A percentile compares a stretch with the other conserved stretches of the same genome.
Evolutionary conservation across 331 rosid genomes (phyloP).

Genomic region (Spiraea crenata): DNA sequence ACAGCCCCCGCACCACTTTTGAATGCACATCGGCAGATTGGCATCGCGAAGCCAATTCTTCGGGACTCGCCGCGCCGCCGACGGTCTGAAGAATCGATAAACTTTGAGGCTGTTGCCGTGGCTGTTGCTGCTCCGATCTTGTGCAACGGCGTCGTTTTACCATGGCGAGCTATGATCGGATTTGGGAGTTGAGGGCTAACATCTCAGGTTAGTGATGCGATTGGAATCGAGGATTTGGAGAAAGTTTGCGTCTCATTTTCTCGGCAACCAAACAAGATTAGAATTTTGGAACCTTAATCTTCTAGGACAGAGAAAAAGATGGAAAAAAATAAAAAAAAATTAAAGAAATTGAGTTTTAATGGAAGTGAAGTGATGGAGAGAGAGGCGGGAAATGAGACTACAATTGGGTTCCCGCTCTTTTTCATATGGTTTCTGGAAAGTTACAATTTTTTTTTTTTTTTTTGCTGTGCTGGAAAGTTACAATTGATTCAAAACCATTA

Average conservation of each 20-base stretch:
- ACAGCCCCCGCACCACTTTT: constrained; percentile 20
- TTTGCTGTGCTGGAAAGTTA: too few relatives aligned
- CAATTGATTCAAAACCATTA: too few relatives aligned
- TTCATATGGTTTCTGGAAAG: too few relatives aligned
- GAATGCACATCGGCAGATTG: constrained; percentile 18
- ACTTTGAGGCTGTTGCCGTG: constrained; percentile 18
- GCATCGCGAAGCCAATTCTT: constrained; percentile 30
- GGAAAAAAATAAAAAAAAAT: neutral
- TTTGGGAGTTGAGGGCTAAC: neutral
- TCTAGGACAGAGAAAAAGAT: neutral
- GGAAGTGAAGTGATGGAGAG: neutral
- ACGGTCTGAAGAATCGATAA: constrained; percentile 20
- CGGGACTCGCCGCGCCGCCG: constrained; percentile 24
- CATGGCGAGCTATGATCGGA: constrained; percentile 8
- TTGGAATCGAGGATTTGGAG: neutral
- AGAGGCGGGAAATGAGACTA: neutral
- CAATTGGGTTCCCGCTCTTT: neutral
- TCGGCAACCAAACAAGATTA: neutral
- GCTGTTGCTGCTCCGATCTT: constrained; percentile 5
- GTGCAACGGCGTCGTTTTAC: neutral
- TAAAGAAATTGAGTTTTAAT: neutral
- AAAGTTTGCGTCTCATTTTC: constrained; percentile 3
- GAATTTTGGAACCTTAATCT: neutral
- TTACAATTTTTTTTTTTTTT: too few relatives aligned
- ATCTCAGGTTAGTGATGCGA: constrained; percentile 4